Base-by-base conservation (phyloP, 2,329 filamentous ascomycete species). In the Microsporum canis region DNA sequence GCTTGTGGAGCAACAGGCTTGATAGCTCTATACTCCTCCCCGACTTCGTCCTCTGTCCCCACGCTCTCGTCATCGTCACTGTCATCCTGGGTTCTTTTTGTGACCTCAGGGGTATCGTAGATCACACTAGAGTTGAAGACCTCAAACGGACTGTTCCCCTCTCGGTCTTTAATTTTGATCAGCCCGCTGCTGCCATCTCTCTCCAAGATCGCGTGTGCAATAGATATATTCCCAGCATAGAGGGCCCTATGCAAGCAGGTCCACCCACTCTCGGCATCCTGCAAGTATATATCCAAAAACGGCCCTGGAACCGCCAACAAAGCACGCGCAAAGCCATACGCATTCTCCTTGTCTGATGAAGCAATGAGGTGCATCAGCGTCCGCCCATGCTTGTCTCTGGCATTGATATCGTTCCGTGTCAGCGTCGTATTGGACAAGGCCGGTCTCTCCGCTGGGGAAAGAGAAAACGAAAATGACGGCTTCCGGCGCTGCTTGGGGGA, bases 181-280 rank as follows among this genome's bases (percentile, higher is more conserved):
- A 97, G 77, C 33, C 86, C 87, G 7, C 87, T 86, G 12, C 80
- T 81, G 29, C 80, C 80, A 71, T 96, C 92, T 66, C 87, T 87
- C 58, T 87, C 84, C 65, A 99, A 79, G 36, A 99, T 84, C 23
- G 89, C 79, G 55, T 90, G 85, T 2, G 94, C 94, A 66, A 95
- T 87, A 5, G 88, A 86, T 58, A 94, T 84, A 69, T 96, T 96
- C 55, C 92, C 92, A 67, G 86, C 85, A 71, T 96, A 97, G 47
- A 97, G 79, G 5, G 91, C 89, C 68, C 94, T 84, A 71, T 99
- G 94, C 43, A 99, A 80, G 41, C 91, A 87, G 63, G 95, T 99
- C 94, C 94, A 99, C 51, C 91, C 92, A 73, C 88, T 97, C 73
- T 99, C 94, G 5, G 80, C 78, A 72, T 99, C 94, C 71, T 95